Evolutionary conservation across 2,329 filamentous ascomycete genomes (phyloP).

Genomic region (Rachicladosporium sp.): DNA sequence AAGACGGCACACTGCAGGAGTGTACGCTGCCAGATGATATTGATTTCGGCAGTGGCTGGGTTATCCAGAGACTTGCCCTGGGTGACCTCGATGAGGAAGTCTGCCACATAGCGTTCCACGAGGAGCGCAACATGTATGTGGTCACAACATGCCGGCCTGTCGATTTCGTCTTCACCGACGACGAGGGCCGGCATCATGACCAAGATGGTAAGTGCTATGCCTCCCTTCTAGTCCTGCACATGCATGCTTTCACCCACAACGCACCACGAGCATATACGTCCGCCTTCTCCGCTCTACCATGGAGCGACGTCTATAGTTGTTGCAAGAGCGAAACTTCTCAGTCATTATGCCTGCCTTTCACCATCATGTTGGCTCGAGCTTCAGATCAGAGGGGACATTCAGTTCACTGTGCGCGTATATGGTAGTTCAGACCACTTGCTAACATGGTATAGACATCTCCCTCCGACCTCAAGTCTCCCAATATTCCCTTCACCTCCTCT

Average conservation of each 20-base stretch:
- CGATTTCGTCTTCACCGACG: constrained; percentile 72
- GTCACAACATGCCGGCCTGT: constrained; percentile 57
- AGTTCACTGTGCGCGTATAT: no score
- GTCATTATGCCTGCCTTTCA: no score
- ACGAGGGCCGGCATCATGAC: constrained; percentile 75
- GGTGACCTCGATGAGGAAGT: constrained; percentile 46
- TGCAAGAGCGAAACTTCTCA: constrained; percentile 11
- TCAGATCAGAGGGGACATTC: no score
- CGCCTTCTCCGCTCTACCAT: constrained; percentile 7
- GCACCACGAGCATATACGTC: constrained; percentile 18
- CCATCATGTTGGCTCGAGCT: no score
- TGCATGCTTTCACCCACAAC: background rate
- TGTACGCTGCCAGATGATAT: constrained; percentile 56
- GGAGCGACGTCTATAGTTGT: constrained; percentile 18
- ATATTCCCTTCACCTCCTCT: constrained; percentile 66
- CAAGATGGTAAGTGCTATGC: constrained; percentile 42
- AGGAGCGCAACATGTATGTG: constrained; percentile 61
- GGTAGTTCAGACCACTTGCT: constrained; percentile 4
- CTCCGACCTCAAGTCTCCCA: constrained; percentile 58
- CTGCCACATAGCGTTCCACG: constrained; percentile 65
- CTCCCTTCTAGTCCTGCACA: background rate
- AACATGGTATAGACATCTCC: constrained; percentile 30
- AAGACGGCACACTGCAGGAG: constrained; percentile 56
- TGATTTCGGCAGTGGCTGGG: constrained; percentile 65
- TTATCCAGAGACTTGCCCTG: constrained; percentile 58